phyloP scores from a whole-genome alignment of 352 stramenopile species.

The Elongisporangium prolatum region DNA sequence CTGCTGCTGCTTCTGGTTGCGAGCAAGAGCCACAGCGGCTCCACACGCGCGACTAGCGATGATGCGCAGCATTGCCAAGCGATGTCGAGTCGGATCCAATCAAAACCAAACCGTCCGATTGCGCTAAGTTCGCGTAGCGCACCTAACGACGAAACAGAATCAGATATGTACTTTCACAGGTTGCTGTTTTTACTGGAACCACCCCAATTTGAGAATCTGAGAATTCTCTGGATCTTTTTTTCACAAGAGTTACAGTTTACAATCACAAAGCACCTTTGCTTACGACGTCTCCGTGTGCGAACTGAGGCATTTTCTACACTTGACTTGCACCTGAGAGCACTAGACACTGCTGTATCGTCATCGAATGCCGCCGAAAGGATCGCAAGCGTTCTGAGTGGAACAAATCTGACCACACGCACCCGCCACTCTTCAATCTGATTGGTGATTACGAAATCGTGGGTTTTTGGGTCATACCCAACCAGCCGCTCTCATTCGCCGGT shows the following conservation, averaged over 20 bases:
- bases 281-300: too few species aligned
- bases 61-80: not conserved
- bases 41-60: not conserved
- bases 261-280: too few species aligned
- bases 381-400: too few species aligned
- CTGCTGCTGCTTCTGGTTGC: conserved; percentile 6
- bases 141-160: not conserved
- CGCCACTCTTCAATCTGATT: not conserved
- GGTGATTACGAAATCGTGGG: not conserved
- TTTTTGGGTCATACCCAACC: conserved; percentile 2
- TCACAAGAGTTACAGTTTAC: not conserved
- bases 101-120: not conserved
- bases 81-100: not conserved
- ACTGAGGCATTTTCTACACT: too few species aligned
- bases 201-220: not conserved
- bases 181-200: not conserved
- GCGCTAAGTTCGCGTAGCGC: not conserved
- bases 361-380: too few species aligned
- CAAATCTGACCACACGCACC: not conserved
- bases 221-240: not conserved
- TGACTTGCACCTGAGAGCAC: not conserved
- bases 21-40: not conserved
- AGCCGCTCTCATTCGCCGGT: conserved; percentile 16
- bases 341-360: not conserved
- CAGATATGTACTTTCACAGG: too few species aligned